Conservation (phyloP, 257 asterid genomes). For the Jacaranda mimosifolia region DNA sequence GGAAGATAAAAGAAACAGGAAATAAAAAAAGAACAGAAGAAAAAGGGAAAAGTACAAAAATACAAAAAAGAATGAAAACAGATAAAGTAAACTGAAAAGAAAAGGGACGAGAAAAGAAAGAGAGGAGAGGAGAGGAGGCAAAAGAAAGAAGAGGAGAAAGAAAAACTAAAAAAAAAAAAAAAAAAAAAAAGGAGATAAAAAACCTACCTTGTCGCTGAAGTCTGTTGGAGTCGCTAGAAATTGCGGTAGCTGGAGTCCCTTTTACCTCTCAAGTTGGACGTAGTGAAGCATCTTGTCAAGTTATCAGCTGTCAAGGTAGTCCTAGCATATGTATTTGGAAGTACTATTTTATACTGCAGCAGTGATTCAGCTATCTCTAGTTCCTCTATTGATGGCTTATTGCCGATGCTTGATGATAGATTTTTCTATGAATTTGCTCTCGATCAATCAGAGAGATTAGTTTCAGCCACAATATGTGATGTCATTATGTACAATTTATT, state of each 20-base stretch:
- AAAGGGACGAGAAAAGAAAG: no score
- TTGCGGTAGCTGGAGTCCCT: slow-evolving; percentile 88
- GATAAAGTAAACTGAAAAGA: no score
- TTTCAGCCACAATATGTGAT: slow-evolving; percentile 34
- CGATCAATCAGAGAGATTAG: slow-evolving; percentile 96
- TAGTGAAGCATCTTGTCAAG: slow-evolving; percentile 93
- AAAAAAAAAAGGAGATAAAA: no score
- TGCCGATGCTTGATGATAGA: slow-evolving; percentile 80
- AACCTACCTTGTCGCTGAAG: no score
- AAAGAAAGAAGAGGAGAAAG: no score
- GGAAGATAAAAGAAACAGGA: no score
- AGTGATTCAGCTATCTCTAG: slow-evolving; percentile 73
- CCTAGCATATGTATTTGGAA: slow-evolving; percentile 96
- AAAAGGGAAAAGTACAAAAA: no score
- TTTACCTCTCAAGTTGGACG: slow-evolving; percentile 92
- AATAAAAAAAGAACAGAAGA: no score
- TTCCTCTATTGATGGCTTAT: slow-evolving; percentile 69
- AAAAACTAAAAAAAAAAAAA: no score
- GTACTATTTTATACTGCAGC: slow-evolving; percentile 84
- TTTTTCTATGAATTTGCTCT: slow-evolving; percentile 90
- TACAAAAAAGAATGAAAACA: no score
- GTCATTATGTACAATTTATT: slow-evolving; percentile 34
- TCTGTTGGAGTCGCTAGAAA: no score
- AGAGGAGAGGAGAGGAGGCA: no score
- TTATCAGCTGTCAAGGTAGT: slow-evolving; percentile 94